Evolutionary conservation across 202 grass and related monocot genomes (phyloP).

Genomic region (Sporobolus alterniflorus): DNA sequence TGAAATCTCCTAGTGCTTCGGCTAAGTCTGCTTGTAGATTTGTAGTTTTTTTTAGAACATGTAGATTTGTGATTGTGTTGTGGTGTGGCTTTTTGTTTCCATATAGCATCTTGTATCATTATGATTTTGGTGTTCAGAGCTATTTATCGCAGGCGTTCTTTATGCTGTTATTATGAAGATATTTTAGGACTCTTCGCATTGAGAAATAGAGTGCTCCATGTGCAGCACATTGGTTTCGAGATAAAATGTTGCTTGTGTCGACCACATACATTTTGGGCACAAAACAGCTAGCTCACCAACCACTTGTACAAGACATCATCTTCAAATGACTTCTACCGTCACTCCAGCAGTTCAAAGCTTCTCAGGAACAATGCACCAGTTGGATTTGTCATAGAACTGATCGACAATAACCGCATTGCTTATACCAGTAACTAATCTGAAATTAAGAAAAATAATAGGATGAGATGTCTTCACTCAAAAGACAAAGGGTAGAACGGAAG

Average conservation of each 20-base stretch:
- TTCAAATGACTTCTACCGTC: background rate
- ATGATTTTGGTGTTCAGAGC: background rate
- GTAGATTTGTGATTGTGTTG: conserved; percentile 5
- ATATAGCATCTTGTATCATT: background rate
- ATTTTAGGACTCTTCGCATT: background rate
- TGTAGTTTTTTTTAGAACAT: background rate
- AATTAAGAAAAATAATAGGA: conserved; percentile 26
- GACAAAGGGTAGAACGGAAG: background rate
- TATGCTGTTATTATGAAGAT: background rate
- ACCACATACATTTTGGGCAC: conserved; percentile 3
- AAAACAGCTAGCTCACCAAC: background rate
- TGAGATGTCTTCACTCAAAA: conserved; percentile 26
- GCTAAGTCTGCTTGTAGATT: conserved; percentile 22
- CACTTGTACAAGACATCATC: background rate
- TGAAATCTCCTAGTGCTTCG: background rate
- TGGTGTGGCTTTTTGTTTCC: background rate
- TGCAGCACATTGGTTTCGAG: background rate
- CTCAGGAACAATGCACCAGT: conserved; percentile 97
- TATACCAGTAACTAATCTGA: conserved; percentile 84
- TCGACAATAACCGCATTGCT: conserved; percentile 67
- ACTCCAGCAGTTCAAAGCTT: conserved; percentile 57
- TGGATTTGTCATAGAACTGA: conserved; percentile 98
- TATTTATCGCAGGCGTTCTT: background rate
- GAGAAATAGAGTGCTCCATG: background rate
- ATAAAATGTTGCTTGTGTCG: background rate